Conservation (phyloP, 768 basidiomycete species). For the Strobilomyces echinocephalus region DNA sequence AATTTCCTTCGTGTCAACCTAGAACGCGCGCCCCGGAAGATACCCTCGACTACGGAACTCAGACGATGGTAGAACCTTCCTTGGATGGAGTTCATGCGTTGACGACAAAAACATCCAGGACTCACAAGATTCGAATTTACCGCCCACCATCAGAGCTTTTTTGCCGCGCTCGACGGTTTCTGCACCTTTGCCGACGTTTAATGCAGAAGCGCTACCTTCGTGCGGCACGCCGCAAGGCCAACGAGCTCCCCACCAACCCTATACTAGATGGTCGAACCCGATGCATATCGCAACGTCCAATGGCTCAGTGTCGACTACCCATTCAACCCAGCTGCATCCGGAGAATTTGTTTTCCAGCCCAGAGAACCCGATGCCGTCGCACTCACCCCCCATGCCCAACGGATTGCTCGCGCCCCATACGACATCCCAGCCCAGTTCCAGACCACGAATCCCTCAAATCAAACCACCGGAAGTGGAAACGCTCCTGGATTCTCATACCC, state of each 20-base stretch:
- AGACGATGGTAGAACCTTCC: constrained; percentile 14
- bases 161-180: neutral
- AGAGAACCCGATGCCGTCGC: neutral
- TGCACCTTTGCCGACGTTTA: neutral
- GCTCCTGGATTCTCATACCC: constrained; percentile 38
- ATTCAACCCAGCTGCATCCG: neutral
- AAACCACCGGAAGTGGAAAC: constrained; percentile 42
- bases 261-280: neutral
- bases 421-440: neutral
- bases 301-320: neutral
- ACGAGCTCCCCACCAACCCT: neutral
- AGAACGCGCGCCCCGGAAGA: neutral
- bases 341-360: neutral
- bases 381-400: neutral
- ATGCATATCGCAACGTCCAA: neutral
- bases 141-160: neutral
- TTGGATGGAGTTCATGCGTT: constrained; percentile 1
- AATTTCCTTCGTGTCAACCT: neutral
- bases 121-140: neutral
- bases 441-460: constrained; percentile 16
- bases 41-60: neutral
- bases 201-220: neutral
- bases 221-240: neutral
- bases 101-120: constrained; percentile 10
- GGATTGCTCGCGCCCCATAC: neutral